Evolutionary conservation across 306 rosid species (phyloP), one percentile per base, ranked within the genome.

Genomic region (Gynostemma pentaphyllum): DNA sequence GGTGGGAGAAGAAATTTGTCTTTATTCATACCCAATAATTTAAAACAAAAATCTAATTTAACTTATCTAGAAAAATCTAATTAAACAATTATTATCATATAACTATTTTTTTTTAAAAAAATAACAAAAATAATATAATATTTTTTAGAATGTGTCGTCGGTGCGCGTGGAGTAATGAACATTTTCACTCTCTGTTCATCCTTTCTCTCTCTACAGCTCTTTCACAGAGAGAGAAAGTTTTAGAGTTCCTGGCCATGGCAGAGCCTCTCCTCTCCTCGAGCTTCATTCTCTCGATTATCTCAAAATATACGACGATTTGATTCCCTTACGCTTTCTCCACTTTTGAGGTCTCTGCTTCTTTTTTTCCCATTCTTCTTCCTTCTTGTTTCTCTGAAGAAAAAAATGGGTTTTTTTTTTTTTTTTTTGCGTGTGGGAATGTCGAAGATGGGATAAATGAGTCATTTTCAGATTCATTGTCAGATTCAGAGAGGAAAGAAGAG

Each of bases 91-190:
- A n/a, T n/a, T n/a, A n/a, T n/a, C n/a, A n/a, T n/a, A n/a, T n/a
- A n/a, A n/a, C n/a, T n/a, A n/a, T n/a, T n/a, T n/a, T n/a, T n/a
- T n/a, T n/a, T n/a, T n/a, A n/a, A n/a, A n/a, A n/a, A n/a, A n/a
- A n/a, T n/a, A n/a, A n/a, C n/a, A n/a, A n/a, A n/a, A n/a, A n/a
- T n/a, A n/a, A n/a, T n/a, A n/a, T n/a, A n/a, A n/a, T n/a, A n/a
- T n/a, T n/a, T n/a, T n/a, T n/a, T n/a, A n/a, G n/a, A n/a, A n/a
- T n/a, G n/a, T n/a, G n/a, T n/a, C n/a, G n/a, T n/a, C n/a, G n/a
- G n/a, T n/a, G 79, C 73, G 82, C 83, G 70, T 67, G 75, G 74
- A 27, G 41, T 30, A n/a, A 42, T 42, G 29, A 65, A n/a, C 45
- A 2, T 73, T 68, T 83, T 75, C 80, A 59, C 55, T 16, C 55